These are phyloP conservation scores for Artemisia annua DNA, from an alignment of 129 eudicot species.

Conservation along the genomic window DNA sequence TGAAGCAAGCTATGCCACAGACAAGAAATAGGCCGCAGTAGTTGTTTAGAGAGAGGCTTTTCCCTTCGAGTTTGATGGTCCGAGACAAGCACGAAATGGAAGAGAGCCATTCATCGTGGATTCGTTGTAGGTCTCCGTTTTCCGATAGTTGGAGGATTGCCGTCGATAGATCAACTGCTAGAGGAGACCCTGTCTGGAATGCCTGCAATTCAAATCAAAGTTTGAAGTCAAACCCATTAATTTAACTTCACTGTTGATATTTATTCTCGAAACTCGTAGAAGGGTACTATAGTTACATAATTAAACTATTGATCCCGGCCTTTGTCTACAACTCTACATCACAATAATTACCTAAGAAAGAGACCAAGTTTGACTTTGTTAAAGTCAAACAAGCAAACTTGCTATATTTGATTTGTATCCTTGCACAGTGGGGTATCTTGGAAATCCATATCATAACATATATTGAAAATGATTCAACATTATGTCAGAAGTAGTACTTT, in stretches of 20 bases:
- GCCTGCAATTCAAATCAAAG: slow-evolving; percentile 32
- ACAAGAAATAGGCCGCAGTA: slow-evolving; percentile 75
- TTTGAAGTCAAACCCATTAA: not conserved
- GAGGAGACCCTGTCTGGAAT: slow-evolving; percentile 59
- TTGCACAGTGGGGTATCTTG: not conserved
- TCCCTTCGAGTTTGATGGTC: slow-evolving; percentile 33
- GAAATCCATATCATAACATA: no score
- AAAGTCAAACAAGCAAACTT: not conserved
- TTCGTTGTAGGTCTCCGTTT: slow-evolving; percentile 52
- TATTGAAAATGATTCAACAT: no score
- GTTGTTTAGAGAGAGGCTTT: slow-evolving; percentile 52
- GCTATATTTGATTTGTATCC: not conserved
- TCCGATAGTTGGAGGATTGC: slow-evolving; percentile 54
- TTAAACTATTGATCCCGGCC: no score
- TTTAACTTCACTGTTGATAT: not conserved
- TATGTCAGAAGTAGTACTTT: not conserved
- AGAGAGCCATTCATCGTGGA: slow-evolving; percentile 58
- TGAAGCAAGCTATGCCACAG: slow-evolving; percentile 55
- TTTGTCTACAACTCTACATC: no score
- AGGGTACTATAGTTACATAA: no score
- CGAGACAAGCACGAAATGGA: slow-evolving; percentile 32
- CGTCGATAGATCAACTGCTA: slow-evolving; percentile 56
- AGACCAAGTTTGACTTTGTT: not conserved
- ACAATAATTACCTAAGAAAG: no score
- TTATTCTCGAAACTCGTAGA: no score